Evolutionary conservation across 2,329 filamentous ascomycete species (phyloP), one percentile per base, ranked within the genome.

Genomic region (Pseudocercospora crystallina): DNA sequence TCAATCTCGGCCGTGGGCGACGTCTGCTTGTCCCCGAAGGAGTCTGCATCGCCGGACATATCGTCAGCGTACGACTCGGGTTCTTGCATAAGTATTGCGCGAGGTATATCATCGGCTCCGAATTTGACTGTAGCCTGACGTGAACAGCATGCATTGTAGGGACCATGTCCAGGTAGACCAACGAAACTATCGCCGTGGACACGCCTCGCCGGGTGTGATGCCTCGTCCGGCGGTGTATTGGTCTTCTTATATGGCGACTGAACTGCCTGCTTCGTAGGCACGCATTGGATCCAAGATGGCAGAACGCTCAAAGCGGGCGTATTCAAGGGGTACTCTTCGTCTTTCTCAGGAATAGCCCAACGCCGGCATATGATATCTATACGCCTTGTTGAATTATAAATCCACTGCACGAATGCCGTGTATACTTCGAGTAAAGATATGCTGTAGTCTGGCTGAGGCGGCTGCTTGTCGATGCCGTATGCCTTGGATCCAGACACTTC

Each of bases 331-430:
- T 26, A 26, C 7, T 20, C 15, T 20, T 41, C 9, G n/a, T 41
- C 15, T 5, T 35, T 35, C 20, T 49, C 51, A 5, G 20, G 20
- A 4, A 26, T 26, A 3, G 53, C 61, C 62, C 61, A 65, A 12
- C 53, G 56, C 1, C 59, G 56, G 32, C 59, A 64, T 9, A 65
- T 43, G 12, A 65, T 62, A 37, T 65, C 62, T 2, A 65, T 41
- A 1, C 56, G 58, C 3, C 38, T 38, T 3, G 47, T 57, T 3
- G 38, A 50, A 5, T 32, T 9, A 5, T 58, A 44, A 5, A 51
- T 42, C 34, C 51, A 61, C 14, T 48, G 15, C 2, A 62, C 41
- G 13, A 63, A 64, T 11, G 55, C 44, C 3, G 47, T 50, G 36
- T 62, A 64, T 1, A 62, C 51, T 15, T 49, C 38, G 8, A 55